Conservation (phyloP, 2,329 filamentous ascomycete species). For the Scedosporium minutisporum region DNA sequence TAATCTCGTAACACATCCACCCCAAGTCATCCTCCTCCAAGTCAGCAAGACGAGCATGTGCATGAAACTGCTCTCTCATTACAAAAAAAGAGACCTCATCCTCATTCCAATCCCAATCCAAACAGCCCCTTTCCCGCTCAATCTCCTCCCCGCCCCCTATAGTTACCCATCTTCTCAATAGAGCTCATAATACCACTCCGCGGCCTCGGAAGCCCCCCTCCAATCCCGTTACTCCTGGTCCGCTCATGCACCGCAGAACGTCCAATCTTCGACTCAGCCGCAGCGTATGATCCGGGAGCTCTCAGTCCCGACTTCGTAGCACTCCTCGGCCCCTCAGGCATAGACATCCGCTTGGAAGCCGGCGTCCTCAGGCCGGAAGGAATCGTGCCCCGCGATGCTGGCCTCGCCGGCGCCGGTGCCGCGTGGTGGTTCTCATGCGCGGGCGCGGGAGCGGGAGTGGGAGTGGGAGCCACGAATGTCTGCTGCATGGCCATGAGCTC, state of each 20-base stretch:
- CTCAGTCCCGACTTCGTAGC: slow-evolving; percentile 39
- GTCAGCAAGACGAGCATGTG: not conserved
- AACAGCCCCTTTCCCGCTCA: not conserved
- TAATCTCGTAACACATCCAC: slow-evolving; percentile 2
- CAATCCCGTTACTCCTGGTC: slow-evolving; percentile 29
- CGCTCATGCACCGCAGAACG: slow-evolving; percentile 33
- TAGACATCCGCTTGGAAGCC: slow-evolving; percentile 21
- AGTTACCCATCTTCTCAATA: slow-evolving; percentile 78
- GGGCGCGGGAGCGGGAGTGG: not conserved
- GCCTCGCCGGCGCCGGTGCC: not conserved
- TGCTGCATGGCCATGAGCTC: slow-evolving; percentile 67
- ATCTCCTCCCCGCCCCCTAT: slow-evolving; percentile 31
- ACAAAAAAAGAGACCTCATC: not conserved
- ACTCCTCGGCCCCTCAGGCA: slow-evolving; percentile 42
- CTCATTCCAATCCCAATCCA: not conserved
- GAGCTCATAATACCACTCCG: slow-evolving; percentile 69
- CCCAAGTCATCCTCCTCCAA: not conserved
- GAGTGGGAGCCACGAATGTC: slow-evolving; percentile 27
- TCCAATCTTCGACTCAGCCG: slow-evolving; percentile 37
- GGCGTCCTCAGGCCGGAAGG: slow-evolving; percentile 10
- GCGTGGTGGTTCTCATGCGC: not conserved
- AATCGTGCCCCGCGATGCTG: not conserved
- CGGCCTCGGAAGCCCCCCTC: slow-evolving; percentile 38
- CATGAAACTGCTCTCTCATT: slow-evolving; percentile 1
- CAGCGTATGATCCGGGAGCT: slow-evolving; percentile 46